Evolutionary conservation across 345 rosid genomes (phyloP).

Genomic region (Ailanthus altissimus): DNA sequence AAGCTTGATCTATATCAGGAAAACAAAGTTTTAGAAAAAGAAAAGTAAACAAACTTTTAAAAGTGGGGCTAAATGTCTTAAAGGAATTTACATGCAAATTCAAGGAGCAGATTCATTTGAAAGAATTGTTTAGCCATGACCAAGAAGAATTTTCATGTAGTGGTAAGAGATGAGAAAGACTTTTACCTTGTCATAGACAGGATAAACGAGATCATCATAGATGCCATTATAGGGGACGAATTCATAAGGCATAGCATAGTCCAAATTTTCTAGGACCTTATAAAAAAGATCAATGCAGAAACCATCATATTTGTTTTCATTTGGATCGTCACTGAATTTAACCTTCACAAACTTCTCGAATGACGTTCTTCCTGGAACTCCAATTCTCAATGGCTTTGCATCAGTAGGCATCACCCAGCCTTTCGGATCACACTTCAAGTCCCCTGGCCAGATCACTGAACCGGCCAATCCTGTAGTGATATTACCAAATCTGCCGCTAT

Average conservation of each 20-base stretch:
- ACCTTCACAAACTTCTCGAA: conserved; percentile 50
- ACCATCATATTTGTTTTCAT: conserved; percentile 31
- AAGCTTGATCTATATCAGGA: background rate
- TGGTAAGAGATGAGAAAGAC: background rate
- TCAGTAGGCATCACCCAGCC: conserved; percentile 44
- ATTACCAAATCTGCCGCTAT: background rate
- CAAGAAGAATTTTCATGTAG: too few relatives aligned
- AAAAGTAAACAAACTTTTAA: background rate
- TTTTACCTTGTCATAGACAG: conserved; percentile 49
- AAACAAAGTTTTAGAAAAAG: background rate
- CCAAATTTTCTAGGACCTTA: conserved; percentile 14
- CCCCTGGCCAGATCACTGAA: conserved; percentile 45
- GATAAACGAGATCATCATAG: conserved; percentile 41
- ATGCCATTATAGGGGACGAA: conserved; percentile 35
- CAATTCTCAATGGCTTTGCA: conserved; percentile 37
- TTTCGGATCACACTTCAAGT: conserved; percentile 25
- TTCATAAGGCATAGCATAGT: conserved; percentile 27
- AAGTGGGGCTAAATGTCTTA: too few relatives aligned
- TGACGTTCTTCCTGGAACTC: conserved; percentile 43
- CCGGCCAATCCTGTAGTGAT: conserved; percentile 1
- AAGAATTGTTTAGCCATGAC: background rate
- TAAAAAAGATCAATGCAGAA: conserved; percentile 55
- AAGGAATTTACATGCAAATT: too few relatives aligned
- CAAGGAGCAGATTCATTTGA: background rate
- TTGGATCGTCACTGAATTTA: conserved; percentile 2